Percentiles rank a stretch among this genome's conserved stretches.
phyloP scores from a whole-genome alignment of 148 eudicot genomes.

The Chenopodium formosanum region DNA sequence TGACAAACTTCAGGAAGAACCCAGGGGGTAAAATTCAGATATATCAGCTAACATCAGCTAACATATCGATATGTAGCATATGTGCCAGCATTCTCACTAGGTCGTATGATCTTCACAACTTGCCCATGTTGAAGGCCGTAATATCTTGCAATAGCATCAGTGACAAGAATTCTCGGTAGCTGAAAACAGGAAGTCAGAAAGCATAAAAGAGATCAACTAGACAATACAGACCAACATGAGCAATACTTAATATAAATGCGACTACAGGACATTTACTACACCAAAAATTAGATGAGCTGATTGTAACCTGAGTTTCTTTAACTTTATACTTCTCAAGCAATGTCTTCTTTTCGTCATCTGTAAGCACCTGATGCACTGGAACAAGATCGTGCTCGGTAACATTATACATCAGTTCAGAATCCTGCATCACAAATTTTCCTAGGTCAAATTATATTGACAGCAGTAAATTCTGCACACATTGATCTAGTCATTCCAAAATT shows the following conservation, averaged over 20 bases:
- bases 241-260: neutral
- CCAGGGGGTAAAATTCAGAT: neutral
- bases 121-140: constrained; percentile 56
- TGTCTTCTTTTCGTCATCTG: constrained; percentile 45
- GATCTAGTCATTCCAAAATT: neutral
- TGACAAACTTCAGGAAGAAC: neutral
- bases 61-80: constrained; percentile 48
- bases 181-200: constrained; percentile 16
- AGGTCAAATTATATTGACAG: neutral
- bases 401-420: constrained; percentile 55
- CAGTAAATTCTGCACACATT: neutral
- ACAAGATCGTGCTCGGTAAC: constrained; percentile 42
- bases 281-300: neutral
- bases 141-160: constrained; percentile 52
- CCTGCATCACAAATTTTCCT: constrained; percentile 33
- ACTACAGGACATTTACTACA: neutral
- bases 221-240: neutral
- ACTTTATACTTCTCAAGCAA: constrained; percentile 45
- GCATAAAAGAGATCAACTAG: neutral
- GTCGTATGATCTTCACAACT: constrained; percentile 46
- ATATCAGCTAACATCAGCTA: neutral
- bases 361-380: constrained; percentile 51
- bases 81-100: constrained; percentile 36
- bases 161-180: constrained; percentile 50
- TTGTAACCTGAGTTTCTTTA: constrained; percentile 46